phyloP scores from a whole-genome alignment of 1,284 basidiomycete species.

The Cutaneotrichosporon dermatis region DNA sequence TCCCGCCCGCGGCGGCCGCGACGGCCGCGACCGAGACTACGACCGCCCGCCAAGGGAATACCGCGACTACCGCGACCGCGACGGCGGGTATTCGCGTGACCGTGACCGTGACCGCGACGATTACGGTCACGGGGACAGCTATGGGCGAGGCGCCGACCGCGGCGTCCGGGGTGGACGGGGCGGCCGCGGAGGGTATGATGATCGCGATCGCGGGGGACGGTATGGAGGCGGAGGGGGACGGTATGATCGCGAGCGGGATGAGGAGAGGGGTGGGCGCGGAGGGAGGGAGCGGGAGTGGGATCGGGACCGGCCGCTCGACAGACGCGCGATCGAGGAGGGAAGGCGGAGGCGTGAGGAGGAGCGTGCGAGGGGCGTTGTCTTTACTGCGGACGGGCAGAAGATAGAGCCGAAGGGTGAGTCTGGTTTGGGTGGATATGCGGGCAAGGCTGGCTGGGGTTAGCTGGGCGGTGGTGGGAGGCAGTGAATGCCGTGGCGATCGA shows the following conservation, averaged over 20 bases:
- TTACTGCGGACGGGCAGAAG: slow-evolving; percentile 29
- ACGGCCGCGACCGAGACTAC: neutral
- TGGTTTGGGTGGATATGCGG: neutral
- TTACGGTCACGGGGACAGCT: slow-evolving; percentile 31
- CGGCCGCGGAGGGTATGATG: neutral
- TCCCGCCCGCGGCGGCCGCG: neutral
- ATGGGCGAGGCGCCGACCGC: slow-evolving; percentile 3
- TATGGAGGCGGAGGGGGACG: slow-evolving; percentile 16
- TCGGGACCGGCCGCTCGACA: slow-evolving; percentile 33
- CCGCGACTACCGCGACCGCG: slow-evolving; percentile 9
- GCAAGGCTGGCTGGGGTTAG: too few species aligned
- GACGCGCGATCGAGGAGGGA: slow-evolving; percentile 46
- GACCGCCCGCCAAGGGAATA: neutral
- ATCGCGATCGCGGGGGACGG: slow-evolving; percentile 8
- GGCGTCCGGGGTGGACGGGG: slow-evolving; percentile 8
- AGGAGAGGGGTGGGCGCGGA: slow-evolving; percentile 9
- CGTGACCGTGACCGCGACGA: slow-evolving; percentile 49
- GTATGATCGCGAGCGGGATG: slow-evolving; percentile 15
- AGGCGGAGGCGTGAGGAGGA: slow-evolving; percentile 45
- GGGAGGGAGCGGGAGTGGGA: slow-evolving; percentile 20
- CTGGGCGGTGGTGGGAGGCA: too few species aligned
- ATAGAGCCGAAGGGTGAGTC: slow-evolving; percentile 25
- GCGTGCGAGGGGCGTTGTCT: slow-evolving; percentile 34
- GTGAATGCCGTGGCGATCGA: too few species aligned
- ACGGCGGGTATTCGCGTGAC: slow-evolving; percentile 9